Conservation (phyloP, 129 eudicot species). For the Helianthus tuberosus region DNA sequence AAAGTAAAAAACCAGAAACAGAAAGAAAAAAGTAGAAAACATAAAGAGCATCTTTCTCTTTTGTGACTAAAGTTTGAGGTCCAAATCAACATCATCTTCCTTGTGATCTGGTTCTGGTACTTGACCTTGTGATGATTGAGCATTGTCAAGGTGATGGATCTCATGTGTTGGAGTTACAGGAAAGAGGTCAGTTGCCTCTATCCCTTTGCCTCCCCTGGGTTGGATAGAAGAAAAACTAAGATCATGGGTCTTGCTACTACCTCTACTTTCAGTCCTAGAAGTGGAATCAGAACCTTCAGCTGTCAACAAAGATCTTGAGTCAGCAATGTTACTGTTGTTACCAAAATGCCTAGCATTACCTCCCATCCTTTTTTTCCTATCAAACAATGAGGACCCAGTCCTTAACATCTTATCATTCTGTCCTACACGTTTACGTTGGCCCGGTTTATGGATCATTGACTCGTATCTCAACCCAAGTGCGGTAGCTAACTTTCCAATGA, state of each 20-base stretch:
- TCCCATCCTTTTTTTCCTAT: slow-evolving; percentile 6
- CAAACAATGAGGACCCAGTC: not conserved
- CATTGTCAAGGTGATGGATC: not conserved
- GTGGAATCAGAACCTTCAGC: not conserved
- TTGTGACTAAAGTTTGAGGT: slow-evolving; percentile 27
- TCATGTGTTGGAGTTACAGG: slow-evolving; percentile 14
- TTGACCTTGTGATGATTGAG: not conserved
- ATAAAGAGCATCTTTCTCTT: slow-evolving; percentile 1
- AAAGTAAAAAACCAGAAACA: not conserved
- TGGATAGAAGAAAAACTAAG: slow-evolving; percentile 14
- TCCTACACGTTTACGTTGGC: slow-evolving; percentile 3
- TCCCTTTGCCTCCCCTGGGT: slow-evolving; percentile 5
- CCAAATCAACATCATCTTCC: slow-evolving; percentile 28
- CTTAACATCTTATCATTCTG: slow-evolving; percentile 10
- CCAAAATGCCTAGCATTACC: slow-evolving; percentile 11
- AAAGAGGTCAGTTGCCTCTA: not conserved
- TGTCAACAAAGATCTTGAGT: slow-evolving; percentile 14
- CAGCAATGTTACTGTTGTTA: not conserved
- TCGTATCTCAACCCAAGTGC: slow-evolving; percentile 28
- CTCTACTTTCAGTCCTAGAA: slow-evolving; percentile 2
- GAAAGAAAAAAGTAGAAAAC: not conserved
- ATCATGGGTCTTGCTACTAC: not conserved
- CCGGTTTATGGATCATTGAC: slow-evolving; percentile 34
- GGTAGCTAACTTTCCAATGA: slow-evolving; percentile 8
- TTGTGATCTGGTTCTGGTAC: not conserved